A percentile compares a stretch with the other conserved stretches of the same genome.
Evolutionary conservation across 108 stramenopile genomes (phyloP).

Genomic region (Conticribra weissflogii): DNA sequence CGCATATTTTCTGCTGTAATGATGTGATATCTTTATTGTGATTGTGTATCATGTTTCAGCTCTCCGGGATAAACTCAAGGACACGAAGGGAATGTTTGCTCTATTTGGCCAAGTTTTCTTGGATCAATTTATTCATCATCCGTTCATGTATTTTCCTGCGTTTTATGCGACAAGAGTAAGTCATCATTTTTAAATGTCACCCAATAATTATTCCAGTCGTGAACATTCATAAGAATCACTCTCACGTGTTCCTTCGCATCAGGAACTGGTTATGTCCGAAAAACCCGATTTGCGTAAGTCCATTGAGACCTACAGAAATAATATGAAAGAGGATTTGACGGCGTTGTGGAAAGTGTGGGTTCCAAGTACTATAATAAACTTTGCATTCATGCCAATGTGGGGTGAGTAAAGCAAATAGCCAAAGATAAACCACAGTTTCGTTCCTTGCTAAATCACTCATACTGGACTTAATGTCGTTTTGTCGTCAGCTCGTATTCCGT

Average conservation of each 20-base stretch:
- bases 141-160: slow-evolving; percentile 90
- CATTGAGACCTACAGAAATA: slow-evolving; percentile 58
- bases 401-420: background rate
- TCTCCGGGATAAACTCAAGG: slow-evolving; percentile 72
- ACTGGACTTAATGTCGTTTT: too few species aligned
- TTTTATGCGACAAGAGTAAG: slow-evolving; percentile 72
- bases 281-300: slow-evolving; percentile 64
- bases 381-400: slow-evolving; percentile 95
- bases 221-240: background rate
- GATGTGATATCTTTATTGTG: background rate
- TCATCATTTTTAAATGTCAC: too few species aligned
- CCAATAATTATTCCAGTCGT: background rate
- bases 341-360: slow-evolving; percentile 91
- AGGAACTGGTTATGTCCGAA: slow-evolving; percentile 79
- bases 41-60: slow-evolving; percentile 3
- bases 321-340: slow-evolving; percentile 80
- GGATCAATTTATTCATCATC: slow-evolving; percentile 87
- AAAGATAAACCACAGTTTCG: background rate
- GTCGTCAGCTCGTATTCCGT: slow-evolving; percentile 83
- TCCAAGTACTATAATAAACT: slow-evolving; percentile 80
- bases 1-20: too few species aligned
- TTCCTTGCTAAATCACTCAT: background rate
- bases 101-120: slow-evolving; percentile 58
- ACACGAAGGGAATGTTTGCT: slow-evolving; percentile 57
- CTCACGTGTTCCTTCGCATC: background rate